Evolutionary conservation across 345 rosid genomes (phyloP).

Genomic region (Physaria fendleri): DNA sequence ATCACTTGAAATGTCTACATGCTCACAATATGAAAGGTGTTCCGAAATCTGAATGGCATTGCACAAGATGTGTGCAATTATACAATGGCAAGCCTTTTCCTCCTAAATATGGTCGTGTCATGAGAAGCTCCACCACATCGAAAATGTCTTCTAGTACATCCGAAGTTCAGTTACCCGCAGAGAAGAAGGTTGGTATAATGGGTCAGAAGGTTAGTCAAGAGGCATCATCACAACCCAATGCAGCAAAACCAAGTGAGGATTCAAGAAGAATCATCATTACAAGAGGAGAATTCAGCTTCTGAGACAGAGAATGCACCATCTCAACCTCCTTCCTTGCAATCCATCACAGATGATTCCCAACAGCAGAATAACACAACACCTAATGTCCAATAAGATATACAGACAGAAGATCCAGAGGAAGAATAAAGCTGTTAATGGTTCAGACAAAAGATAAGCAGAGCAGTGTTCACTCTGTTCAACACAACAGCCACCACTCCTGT

Average conservation of each 20-base stretch:
- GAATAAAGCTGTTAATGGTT: conserved; percentile 11
- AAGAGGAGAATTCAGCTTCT: conserved; percentile 9
- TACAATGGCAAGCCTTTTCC: conserved; percentile 91
- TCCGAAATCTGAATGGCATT: conserved; percentile 97
- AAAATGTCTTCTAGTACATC: conserved; percentile 48
- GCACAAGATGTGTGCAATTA: conserved; percentile 65
- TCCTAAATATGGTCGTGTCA: conserved; percentile 95
- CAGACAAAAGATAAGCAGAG: background rate
- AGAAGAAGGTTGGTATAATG: conserved; percentile 42
- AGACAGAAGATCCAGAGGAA: background rate
- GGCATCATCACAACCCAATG: conserved; percentile 2
- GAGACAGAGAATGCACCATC: conserved; percentile 4
- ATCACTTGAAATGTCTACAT: conserved; percentile 80
- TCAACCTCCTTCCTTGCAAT: background rate
- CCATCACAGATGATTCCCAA: conserved; percentile 8
- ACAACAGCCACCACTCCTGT: background rate
- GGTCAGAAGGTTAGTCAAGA: conserved; percentile 41
- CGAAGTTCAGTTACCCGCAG: conserved; percentile 47
- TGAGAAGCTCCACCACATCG: conserved; percentile 48
- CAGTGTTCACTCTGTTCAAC: background rate
- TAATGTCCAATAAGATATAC: background rate
- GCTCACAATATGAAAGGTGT: conserved; percentile 59
- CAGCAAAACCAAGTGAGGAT: conserved; percentile 2
- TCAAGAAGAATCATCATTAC: conserved; percentile 14
- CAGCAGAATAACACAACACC: background rate